Evolutionary conservation across 768 basidiomycete species (phyloP).

Genomic region (Hirschioporus abietinus): DNA sequence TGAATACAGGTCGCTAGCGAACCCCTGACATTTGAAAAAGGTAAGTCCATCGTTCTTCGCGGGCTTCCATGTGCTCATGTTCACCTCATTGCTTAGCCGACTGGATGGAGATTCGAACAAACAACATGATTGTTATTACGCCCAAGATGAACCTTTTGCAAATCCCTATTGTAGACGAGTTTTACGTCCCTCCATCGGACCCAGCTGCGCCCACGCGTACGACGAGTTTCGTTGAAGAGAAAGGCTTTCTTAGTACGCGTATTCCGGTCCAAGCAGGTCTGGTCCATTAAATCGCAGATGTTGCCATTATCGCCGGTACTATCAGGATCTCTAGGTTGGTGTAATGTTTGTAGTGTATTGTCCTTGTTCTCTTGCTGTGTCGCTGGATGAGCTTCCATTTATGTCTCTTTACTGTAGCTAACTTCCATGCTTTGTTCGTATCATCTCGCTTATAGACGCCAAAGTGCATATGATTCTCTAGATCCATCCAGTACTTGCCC

Average conservation of each 20-base stretch:
- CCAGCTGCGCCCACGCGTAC: constrained; percentile 63
- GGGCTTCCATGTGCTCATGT: constrained; percentile 5
- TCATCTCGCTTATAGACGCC: not conserved
- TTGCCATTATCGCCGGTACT: not conserved
- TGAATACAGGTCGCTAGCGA: constrained; percentile 71
- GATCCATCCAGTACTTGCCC: not conserved
- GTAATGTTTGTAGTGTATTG: not conserved
- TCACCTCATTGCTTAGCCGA: constrained; percentile 49
- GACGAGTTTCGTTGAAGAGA: constrained; percentile 81
- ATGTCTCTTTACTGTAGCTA: not conserved
- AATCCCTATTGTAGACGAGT: constrained; percentile 92
- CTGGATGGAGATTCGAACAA: constrained; percentile 99
- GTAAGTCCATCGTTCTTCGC: constrained; percentile 29
- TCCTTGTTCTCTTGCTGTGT: not conserved
- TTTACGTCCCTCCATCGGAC: constrained; percentile 83
- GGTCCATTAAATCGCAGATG: not conserved
- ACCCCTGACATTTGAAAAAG: constrained; percentile 94
- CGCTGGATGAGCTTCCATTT: not conserved
- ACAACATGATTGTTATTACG: constrained; percentile 92
- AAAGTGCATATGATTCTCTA: not conserved
- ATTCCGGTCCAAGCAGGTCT: constrained; percentile 12
- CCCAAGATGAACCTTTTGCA: constrained; percentile 94
- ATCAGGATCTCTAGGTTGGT: not conserved
- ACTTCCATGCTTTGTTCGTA: not conserved
- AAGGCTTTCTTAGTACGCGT: constrained; percentile 72